phyloP scores from a whole-genome alignment of 345 rosid genomes.

The Eucalyptus cloeziana region DNA sequence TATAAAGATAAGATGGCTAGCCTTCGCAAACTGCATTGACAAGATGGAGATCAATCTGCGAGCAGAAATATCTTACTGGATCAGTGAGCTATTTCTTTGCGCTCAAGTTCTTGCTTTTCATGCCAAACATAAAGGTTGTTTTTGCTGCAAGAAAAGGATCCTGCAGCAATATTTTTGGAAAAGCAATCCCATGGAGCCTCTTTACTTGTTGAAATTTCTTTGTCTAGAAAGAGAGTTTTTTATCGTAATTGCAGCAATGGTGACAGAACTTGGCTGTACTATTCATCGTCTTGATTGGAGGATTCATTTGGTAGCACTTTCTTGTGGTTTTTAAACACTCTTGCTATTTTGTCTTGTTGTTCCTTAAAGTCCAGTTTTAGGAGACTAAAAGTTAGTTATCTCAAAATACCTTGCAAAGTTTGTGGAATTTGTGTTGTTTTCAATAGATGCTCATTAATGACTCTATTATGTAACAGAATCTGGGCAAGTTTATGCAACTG shows the following conservation, averaged over 20 bases:
- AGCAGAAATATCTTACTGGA: background rate
- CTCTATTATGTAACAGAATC: slow-evolving; percentile 33
- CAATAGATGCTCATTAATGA: background rate
- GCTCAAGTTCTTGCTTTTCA: background rate
- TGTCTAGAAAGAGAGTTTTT: background rate
- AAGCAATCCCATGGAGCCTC: background rate
- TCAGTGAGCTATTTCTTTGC: background rate
- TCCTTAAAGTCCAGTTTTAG: background rate
- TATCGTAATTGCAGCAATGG: background rate
- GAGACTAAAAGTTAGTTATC: background rate
- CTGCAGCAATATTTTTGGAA: background rate
- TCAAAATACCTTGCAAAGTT: background rate
- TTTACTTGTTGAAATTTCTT: background rate
- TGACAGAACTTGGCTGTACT: background rate
- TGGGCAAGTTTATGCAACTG: slow-evolving; percentile 75
- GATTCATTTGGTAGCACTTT: background rate
- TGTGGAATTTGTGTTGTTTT: background rate
- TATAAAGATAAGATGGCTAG: background rate
- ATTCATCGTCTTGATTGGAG: background rate
- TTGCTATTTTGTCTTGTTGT: background rate
- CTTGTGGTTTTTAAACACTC: background rate
- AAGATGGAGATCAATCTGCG: background rate
- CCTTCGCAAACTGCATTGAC: background rate
- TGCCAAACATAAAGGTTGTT: background rate
- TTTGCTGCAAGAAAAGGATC: background rate